These are phyloP conservation scores for Chaetomidium leptoderma DNA, from an alignment of 495 filamentous ascomycete genomes.

Conservation along the genomic window DNA sequence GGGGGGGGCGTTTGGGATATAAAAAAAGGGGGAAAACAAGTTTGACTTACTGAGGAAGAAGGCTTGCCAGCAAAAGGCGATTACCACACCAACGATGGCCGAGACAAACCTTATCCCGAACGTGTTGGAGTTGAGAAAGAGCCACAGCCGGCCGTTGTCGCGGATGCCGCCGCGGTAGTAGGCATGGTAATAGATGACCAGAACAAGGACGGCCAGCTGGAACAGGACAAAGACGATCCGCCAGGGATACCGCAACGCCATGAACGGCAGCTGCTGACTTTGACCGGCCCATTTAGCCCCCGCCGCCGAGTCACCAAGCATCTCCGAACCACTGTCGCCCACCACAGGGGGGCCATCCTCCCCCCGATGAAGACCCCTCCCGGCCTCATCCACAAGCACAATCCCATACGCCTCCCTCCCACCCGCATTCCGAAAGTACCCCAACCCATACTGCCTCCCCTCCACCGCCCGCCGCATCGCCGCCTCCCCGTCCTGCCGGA, in stretches of 20 bases:
- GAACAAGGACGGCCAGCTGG: slow-evolving; percentile 26
- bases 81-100: slow-evolving; percentile 32
- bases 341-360: background rate
- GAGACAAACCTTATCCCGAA: slow-evolving; percentile 38
- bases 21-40: background rate
- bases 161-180: slow-evolving; percentile 29
- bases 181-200: slow-evolving; percentile 34
- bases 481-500: slow-evolving; percentile 21
- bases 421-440: slow-evolving; percentile 21
- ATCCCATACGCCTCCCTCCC: slow-evolving; percentile 34
- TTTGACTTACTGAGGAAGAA: slow-evolving; percentile 30
- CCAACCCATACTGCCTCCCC: slow-evolving; percentile 27
- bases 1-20: background rate
- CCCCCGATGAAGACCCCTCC: slow-evolving; percentile 18
- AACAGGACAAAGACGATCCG: slow-evolving; percentile 26
- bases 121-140: slow-evolving; percentile 29
- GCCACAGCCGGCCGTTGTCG: slow-evolving; percentile 27
- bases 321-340: slow-evolving; percentile 5
- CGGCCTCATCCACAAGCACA: slow-evolving; percentile 29
- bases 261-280: slow-evolving; percentile 24
- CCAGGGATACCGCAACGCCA: slow-evolving; percentile 30
- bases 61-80: slow-evolving; percentile 34
- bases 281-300: background rate
- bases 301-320: background rate
- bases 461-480: slow-evolving; percentile 19